Base-by-base conservation (phyloP, 331 rosid species). In the Acacia pycnantha region DNA sequence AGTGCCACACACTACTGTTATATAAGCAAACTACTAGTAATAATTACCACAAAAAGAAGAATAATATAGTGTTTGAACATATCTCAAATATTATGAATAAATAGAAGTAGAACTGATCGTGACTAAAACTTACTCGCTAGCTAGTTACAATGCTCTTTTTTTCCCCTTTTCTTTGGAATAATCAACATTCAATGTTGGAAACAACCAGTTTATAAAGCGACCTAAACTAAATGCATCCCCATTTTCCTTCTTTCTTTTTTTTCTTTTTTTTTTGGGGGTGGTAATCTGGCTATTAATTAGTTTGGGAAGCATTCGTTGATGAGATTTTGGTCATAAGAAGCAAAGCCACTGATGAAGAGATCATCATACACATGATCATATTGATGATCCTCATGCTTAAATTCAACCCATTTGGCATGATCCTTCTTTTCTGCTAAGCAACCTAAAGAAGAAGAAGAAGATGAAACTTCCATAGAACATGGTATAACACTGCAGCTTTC, bases 361-460 rank as follows among this genome's bases (percentile, higher is more conserved):
- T 82, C 86, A 19, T 79, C 81, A 82, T 78, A 70, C 59, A 72
- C 56, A 80, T 16, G 29, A 6, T 80, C 88, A 74, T 82, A 46
- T 61, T 71, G 74, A 54, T 76, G 65, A 59, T 71, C 80, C 21
- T 22, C 85, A 27, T 47, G 33, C 19, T 74, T 80, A 48, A 74
- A 37, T 8, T 58, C 88, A 78, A 79, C 65, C 88, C 88, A 85
- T 21, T 73, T 61, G 27, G 16, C 35, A 51, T 64, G 77, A 70
- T 72, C 67, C 35, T 82, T 65, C 58, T 86, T 83, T 67, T 78
- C 76, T 69, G 35, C 88, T 46, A 77, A 82, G 59, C 76, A 64
- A 73, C 79, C 65, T 69, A 80, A 83, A 84, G 83, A 82, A 85
- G 73, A 51, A 19, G 59, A 53, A 1, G 61, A 53, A 0, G 61